Conservation (phyloP, 2,329 filamentous ascomycete genomes). For the Colletotrichum costaricense region DNA sequence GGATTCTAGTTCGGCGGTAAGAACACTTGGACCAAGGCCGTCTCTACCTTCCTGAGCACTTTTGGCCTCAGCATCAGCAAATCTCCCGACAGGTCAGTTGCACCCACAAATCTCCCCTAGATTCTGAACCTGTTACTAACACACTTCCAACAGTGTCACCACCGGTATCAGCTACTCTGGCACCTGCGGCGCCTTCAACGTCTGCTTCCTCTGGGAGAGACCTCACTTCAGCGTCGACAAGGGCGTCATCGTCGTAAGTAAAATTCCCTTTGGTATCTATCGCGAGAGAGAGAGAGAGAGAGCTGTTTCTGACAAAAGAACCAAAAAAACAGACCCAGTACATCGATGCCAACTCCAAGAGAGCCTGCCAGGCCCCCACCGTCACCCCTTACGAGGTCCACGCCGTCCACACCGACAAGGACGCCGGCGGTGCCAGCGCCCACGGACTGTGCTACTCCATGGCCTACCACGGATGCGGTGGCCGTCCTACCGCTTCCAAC, state of each 20-base stretch:
- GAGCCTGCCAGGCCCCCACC: background rate
- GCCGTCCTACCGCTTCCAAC: background rate
- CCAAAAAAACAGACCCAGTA: background rate
- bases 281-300: background rate
- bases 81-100: background rate
- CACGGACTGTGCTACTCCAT: constrained; percentile 15
- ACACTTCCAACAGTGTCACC: background rate
- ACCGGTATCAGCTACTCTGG: constrained; percentile 6
- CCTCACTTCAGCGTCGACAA: constrained; percentile 9
- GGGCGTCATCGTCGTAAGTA: constrained; percentile 7
- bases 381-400: constrained; percentile 12
- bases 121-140: background rate
- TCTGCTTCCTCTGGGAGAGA: constrained; percentile 17
- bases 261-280: no score
- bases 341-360: constrained; percentile 9
- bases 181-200: constrained; percentile 2
- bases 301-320: background rate
- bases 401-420: background rate
- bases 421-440: background rate
- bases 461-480: constrained; percentile 6
- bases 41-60: constrained; percentile 4
- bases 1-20: background rate
- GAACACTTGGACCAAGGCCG: background rate
- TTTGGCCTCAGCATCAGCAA: constrained; percentile 9
- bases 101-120: background rate